Evolutionary conservation across 2,329 filamentous ascomycete genomes (phyloP), one percentile per base, ranked within the genome.

Genomic region (Aureobasidium uvarum): DNA sequence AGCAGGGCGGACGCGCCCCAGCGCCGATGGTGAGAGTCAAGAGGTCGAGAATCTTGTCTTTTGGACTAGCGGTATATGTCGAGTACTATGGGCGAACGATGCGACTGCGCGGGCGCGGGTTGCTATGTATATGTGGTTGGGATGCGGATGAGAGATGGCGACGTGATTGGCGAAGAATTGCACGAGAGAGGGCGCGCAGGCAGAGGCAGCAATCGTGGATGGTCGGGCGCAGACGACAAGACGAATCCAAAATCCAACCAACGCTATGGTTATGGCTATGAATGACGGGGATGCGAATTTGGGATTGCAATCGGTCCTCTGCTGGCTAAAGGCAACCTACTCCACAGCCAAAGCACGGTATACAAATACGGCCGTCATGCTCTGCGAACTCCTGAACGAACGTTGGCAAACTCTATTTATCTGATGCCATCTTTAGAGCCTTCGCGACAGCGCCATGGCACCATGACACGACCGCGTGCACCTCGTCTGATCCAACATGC

Each of bases 1-100:
- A 63, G 38, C 46, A 41, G 60, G 66, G 41, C 59, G 16, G 33
- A 33, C 52, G 36, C 46, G 50, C 52, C 52, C 56, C 59, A 38
- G 55, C 50, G 41, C 46, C 46, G 13, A 39, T 7, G 8, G n/a
- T 14, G 4, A n/a, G 25, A 31, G 39, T 45, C 38, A 31, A 13
- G 25, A 45, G 39, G 54, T 28, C 18, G 23, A 38, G 10, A 58
- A 45, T 58, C 1, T 31, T 45, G 54, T n/a, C 8, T 25, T n/a
- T 10, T n/a, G 23, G 16, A 23, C 16, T 33, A 58, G 54, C 39
- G 25, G 25, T 43, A 31, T 38, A 16, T 10, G 25, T 25, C 52
- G 52, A 55, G 7, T 55, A 36, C 52, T 14, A 28, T 25, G 54
- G 28, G n/a, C n/a, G 20, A 43, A 56, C 36, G 31, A 56, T 58